Percentiles rank a stretch among this genome's conserved stretches.
phyloP scores from a whole-genome alignment of 1,284 basidiomycete species.

The Laetiporus sulphureus region DNA sequence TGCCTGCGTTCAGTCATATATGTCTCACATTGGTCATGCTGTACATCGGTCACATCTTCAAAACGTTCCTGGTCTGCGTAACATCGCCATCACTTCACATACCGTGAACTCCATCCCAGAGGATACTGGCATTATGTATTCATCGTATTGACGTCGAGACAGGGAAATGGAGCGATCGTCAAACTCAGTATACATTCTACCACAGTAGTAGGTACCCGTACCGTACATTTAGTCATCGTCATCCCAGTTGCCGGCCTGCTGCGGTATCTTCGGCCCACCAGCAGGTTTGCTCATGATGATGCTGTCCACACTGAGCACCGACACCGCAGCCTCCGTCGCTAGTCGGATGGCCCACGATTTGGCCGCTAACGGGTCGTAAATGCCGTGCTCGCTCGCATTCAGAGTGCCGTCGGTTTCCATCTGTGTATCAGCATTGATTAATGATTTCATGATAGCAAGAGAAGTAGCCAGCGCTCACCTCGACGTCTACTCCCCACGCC shows the following conservation, averaged over 20 bases:
- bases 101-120: too few relatives aligned
- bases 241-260: constrained; percentile 81
- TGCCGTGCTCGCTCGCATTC: constrained; percentile 52
- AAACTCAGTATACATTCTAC: too few relatives aligned
- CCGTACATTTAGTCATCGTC: constrained; percentile 39
- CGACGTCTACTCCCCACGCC: constrained; percentile 88
- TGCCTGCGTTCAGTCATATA: too few relatives aligned
- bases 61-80: too few relatives aligned
- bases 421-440: constrained; percentile 29
- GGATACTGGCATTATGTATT: too few relatives aligned
- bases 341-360: constrained; percentile 88
- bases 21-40: too few relatives aligned
- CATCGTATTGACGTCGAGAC: too few relatives aligned
- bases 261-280: constrained; percentile 79
- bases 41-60: too few relatives aligned
- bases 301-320: constrained; percentile 92
- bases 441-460: neutral
- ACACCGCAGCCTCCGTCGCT: constrained; percentile 91
- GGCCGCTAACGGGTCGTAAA: constrained; percentile 81
- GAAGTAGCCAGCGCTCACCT: too few relatives aligned
- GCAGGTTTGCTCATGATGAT: constrained; percentile 98
- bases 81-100: too few relatives aligned
- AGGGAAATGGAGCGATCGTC: too few relatives aligned
- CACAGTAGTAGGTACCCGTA: too few relatives aligned
- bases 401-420: constrained; percentile 74